Percentiles rank a stretch among this genome's conserved stretches.
Conservation (phyloP, 1,284 basidiomycete genomes). For the Fomitopsis betulina region DNA sequence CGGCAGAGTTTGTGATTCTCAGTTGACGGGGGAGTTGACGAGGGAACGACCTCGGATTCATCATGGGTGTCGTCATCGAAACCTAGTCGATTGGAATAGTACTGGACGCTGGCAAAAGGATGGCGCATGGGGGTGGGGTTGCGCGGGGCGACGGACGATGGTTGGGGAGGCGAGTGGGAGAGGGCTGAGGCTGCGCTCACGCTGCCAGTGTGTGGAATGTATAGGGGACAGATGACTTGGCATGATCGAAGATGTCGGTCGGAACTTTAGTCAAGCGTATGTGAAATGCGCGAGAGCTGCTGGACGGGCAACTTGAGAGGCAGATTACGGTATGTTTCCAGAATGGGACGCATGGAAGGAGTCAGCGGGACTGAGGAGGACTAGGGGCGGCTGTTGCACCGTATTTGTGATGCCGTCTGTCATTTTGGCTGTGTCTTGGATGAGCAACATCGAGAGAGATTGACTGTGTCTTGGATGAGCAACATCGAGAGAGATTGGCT, state of each 20-base stretch:
- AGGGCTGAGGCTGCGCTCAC: neutral
- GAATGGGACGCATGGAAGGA: neutral
- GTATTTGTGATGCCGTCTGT: too few relatives aligned
- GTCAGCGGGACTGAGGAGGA: neutral
- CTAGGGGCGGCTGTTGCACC: neutral
- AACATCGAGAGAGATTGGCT: too few relatives aligned
- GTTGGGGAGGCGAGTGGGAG: neutral
- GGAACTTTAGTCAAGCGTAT: neutral
- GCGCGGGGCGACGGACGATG: neutral
- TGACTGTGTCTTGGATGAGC: too few relatives aligned
- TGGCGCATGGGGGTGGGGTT: conserved; percentile 12
- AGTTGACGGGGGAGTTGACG: neutral
- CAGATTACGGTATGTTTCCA: neutral
- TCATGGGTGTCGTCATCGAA: conserved; percentile 6
- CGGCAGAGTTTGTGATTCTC: neutral
- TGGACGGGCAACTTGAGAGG: neutral
- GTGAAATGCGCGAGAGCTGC: neutral
- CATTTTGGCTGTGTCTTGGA: too few relatives aligned
- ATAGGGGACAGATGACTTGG: neutral
- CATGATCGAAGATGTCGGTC: neutral
- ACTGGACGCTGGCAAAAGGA: conserved; percentile 15
- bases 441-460: too few relatives aligned
- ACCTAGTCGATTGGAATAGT: conserved; percentile 7
- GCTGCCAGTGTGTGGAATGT: neutral
- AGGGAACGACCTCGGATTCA: neutral